Evolutionary conservation across 768 basidiomycete species (phyloP).

Genomic region (Ramaria sp.): DNA sequence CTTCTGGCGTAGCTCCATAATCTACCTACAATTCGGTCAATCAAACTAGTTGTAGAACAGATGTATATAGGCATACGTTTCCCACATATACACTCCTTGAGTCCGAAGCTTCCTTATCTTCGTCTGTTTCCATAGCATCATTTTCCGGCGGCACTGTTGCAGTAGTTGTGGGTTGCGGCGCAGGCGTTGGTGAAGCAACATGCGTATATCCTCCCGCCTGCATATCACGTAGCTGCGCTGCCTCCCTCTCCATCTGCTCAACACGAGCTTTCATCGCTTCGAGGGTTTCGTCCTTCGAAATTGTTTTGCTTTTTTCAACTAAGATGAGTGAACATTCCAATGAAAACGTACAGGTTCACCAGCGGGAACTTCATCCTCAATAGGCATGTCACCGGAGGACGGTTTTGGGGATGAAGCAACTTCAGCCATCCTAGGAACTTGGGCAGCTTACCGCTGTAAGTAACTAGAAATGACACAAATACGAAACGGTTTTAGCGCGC

Average conservation of each 20-base stretch:
- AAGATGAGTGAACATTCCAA: not conserved
- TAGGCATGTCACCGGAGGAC: not conserved
- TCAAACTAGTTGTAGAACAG: not conserved
- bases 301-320: not conserved
- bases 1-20: constrained; percentile 94
- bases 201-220: constrained; percentile 36
- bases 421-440: constrained; percentile 2
- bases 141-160: constrained; percentile 33
- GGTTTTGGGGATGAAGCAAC: not conserved
- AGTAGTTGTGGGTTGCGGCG: constrained; percentile 28
- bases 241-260: constrained; percentile 88
- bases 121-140: constrained; percentile 63
- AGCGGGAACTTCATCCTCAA: constrained; percentile 6
- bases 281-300: constrained; percentile 53
- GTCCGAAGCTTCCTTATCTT: constrained; percentile 76
- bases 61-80: constrained; percentile 53
- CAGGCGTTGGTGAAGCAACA: constrained; percentile 6
- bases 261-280: constrained; percentile 82
- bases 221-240: constrained; percentile 76
- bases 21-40: constrained; percentile 57
- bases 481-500: not conserved
- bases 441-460: not conserved
- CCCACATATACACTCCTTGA: constrained; percentile 87
- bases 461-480: not conserved
- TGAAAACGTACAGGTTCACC: constrained; percentile 8